Percentiles rank a stretch among this genome's conserved stretches.
These are phyloP conservation scores for Buxus sempervirens DNA, from an alignment of 164 flowering plant species.

Conservation along the genomic window DNA sequence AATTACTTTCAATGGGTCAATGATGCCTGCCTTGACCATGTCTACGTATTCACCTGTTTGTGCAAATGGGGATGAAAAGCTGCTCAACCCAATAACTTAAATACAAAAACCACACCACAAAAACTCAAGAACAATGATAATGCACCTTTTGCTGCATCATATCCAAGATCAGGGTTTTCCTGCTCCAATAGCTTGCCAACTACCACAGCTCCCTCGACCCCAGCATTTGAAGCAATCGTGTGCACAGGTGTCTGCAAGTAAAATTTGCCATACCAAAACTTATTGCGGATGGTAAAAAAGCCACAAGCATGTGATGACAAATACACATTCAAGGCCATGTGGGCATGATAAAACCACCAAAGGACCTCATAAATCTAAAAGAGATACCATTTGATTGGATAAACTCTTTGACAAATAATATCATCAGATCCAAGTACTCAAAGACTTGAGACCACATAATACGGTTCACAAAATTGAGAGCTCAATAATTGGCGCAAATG, in stretches of 20 bases:
- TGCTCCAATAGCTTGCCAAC: constrained; percentile 97
- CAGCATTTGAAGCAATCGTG: constrained; percentile 92
- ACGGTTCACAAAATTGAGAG: too few species aligned
- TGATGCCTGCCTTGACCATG: constrained; percentile 92
- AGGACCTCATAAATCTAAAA: too few species aligned
- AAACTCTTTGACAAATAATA: too few species aligned
- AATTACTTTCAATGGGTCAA: constrained; percentile 93
- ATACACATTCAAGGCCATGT: too few species aligned
- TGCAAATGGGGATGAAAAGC: background rate
- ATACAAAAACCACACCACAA: background rate
- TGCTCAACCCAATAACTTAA: background rate
- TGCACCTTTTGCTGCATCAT: constrained; percentile 97
- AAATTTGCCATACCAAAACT: background rate
- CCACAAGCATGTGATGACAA: too few species aligned
- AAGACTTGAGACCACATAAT: too few species aligned
- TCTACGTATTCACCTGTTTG: constrained; percentile 85
- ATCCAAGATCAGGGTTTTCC: constrained; percentile 81
- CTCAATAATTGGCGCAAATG: background rate
- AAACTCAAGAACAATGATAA: background rate
- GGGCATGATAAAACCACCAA: too few species aligned
- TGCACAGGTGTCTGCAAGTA: constrained; percentile 75
- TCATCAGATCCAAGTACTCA: too few species aligned
- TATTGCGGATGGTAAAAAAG: too few species aligned
- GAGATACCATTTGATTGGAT: too few species aligned
- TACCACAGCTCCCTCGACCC: constrained; percentile 96